These are phyloP conservation scores for Mycena kentingensis DNA, from an alignment of 768 basidiomycete genomes.

Conservation along the genomic window DNA sequence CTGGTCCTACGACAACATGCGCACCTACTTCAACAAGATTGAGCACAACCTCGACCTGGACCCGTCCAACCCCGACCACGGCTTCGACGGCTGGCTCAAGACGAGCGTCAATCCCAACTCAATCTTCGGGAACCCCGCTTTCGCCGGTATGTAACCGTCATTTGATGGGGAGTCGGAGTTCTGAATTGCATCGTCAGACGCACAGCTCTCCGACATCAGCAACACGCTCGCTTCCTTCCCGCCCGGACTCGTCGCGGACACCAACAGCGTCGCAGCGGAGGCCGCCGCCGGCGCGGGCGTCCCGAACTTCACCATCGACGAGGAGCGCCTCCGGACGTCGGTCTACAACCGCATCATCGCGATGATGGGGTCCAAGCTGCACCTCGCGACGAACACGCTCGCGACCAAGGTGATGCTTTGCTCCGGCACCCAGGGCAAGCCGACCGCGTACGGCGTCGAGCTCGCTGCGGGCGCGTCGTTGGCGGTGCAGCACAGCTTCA, in stretches of 20 bases:
- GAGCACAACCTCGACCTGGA: constrained; percentile 28
- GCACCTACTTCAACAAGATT: constrained; percentile 30
- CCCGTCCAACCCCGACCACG: constrained; percentile 28
- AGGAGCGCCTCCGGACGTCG: constrained; percentile 11
- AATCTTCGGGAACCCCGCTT: constrained; percentile 23
- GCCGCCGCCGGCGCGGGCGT: constrained; percentile 25
- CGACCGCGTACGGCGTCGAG: constrained; percentile 15
- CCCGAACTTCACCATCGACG: constrained; percentile 16
- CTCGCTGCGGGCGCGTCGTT: constrained; percentile 4
- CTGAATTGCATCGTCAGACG: constrained; percentile 16
- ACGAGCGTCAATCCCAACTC: constrained; percentile 28
- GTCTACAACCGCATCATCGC: constrained; percentile 12
- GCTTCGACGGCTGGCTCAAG: constrained; percentile 33
- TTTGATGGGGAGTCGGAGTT: not conserved
- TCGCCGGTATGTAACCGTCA: constrained; percentile 22
- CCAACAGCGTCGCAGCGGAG: constrained; percentile 26
- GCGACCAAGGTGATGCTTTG: constrained; percentile 14
- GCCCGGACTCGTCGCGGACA: constrained; percentile 22
- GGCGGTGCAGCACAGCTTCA: constrained; percentile 8
- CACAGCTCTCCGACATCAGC: constrained; percentile 24
- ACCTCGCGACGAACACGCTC: constrained; percentile 10
- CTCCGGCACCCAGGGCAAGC: not conserved
- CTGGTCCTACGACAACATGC: constrained; percentile 34
- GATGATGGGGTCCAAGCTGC: not conserved
- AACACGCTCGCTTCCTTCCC: constrained; percentile 10